Base-by-base conservation (phyloP, 306 rosid genomes). In the Prosopis cineraria region DNA sequence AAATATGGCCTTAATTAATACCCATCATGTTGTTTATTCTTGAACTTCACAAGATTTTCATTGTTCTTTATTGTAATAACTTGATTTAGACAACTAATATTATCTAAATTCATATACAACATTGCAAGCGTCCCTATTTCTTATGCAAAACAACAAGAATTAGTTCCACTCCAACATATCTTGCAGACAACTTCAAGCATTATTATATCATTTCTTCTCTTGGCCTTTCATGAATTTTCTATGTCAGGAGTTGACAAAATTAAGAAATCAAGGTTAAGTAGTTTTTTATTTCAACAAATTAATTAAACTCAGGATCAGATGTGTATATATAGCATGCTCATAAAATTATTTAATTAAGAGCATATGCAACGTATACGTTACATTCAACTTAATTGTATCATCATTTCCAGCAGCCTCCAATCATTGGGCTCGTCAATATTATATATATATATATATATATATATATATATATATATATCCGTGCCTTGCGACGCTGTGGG, bases 381-480 rank as follows among this genome's bases (percentile, higher is more conserved):
- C 6, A 7, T n/a, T 52, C 29, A 52, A 9, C 59, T 52, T 52
- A 52, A 52, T 10, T 55, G 24, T 8, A 34, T 56, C 22, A 13
- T 60, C 29, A 43, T 60, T 79, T 65, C 56, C 20, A 36, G 53
- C 66, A 24, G 16, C 10, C 77, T 22, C 37, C 79, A 82, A 77
- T 82, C 75, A 82, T 77, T 36, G 74, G 37, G 12, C 11, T 22
- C 66, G 75, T 72, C 81, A 82, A 82, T 75, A 31, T 2, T 52
- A 52, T 52, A 7, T n/a, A 19, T 48, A 1, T 70, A 64, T 70
- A 76, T 22, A 45, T 0, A 47, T 6, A 3, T 30, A n/a, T 20
- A 52, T 52, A 7, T n/a, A 19, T 48, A 1, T 70, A 64, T 70
- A 76, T 22, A 45, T 0, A 47, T 6, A 3, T 30, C 22, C 62